Percentiles rank a stretch among this genome's conserved stretches.
Evolutionary conservation across 2,329 filamentous ascomycete species (phyloP).

Genomic region (Talaromyces sp.): DNA sequence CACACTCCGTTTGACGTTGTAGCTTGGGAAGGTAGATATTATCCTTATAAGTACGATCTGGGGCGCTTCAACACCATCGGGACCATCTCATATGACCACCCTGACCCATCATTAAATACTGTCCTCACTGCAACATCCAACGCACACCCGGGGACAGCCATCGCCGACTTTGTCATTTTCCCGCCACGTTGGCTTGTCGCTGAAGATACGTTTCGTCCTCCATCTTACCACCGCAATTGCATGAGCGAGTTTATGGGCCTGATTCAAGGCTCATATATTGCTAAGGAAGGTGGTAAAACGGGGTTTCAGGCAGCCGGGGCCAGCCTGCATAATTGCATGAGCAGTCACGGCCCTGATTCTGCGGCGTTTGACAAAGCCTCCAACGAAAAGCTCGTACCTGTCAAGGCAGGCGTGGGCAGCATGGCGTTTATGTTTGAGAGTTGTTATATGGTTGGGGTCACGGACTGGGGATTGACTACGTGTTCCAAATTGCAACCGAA

Average conservation of each 20-base stretch:
- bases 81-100: conserved; percentile 70
- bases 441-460: conserved; percentile 65
- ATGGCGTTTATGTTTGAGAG: conserved; percentile 64
- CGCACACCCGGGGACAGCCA: conserved; percentile 52
- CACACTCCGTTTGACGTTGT: conserved; percentile 76
- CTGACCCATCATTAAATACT: conserved; percentile 72
- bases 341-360: conserved; percentile 58
- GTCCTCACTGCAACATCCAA: conserved; percentile 57
- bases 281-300: conserved; percentile 44
- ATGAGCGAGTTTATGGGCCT: conserved; percentile 64
- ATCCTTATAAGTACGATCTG: conserved; percentile 76
- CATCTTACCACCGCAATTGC: conserved; percentile 61
- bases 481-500: conserved; percentile 66
- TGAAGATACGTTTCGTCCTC: conserved; percentile 57
- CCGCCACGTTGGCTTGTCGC: conserved; percentile 60
- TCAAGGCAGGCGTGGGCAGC: conserved; percentile 54
- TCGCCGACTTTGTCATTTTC: conserved; percentile 63
- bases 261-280: conserved; percentile 58
- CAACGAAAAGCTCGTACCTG: conserved; percentile 49
- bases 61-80: conserved; percentile 72
- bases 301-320: conserved; percentile 59
- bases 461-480: conserved; percentile 65
- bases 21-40: conserved; percentile 75
- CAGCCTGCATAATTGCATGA: conserved; percentile 66
- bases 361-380: conserved; percentile 53